These are phyloP conservation scores for Aristolochia contorta DNA, from an alignment of 164 flowering plant species.

Conservation along the genomic window DNA sequence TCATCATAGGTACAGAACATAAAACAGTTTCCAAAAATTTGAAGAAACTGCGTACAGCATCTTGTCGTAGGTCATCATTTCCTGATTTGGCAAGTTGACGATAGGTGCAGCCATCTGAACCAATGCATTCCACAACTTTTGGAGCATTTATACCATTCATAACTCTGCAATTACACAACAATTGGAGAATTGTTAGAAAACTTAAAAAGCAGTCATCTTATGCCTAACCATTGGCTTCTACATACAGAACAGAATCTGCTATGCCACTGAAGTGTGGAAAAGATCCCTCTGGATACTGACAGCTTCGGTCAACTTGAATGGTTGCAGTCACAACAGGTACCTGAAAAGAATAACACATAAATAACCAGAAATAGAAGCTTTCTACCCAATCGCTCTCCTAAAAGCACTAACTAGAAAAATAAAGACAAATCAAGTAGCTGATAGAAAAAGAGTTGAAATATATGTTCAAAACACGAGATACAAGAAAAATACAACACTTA, in stretches of 20 bases:
- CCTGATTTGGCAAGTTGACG: constrained; percentile 99
- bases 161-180: constrained; percentile 40
- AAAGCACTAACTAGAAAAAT: too few species aligned
- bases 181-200: background rate
- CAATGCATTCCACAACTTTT: constrained; percentile 87
- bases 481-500: too few species aligned
- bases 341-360: constrained; percentile 25
- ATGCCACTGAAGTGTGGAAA: constrained; percentile 90
- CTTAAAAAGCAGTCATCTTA: background rate
- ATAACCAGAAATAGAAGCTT: background rate
- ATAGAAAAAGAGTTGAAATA: too few species aligned
- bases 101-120: constrained; percentile 84
- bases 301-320: constrained; percentile 72
- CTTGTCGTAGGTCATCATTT: constrained; percentile 98
- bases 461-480: too few species aligned
- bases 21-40: too few species aligned
- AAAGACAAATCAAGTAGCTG: too few species aligned
- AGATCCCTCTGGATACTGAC: constrained; percentile 77
- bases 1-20: too few species aligned
- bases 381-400: too few species aligned
- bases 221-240: constrained; percentile 1
- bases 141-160: constrained; percentile 99
- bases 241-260: constrained; percentile 77
- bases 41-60: constrained; percentile 59
- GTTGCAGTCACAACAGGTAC: constrained; percentile 93